Percentiles rank a stretch among this genome's conserved stretches.
phyloP scores from a whole-genome alignment of 73 alveolate species.

The Paramecium tetraurelia region DNA sequence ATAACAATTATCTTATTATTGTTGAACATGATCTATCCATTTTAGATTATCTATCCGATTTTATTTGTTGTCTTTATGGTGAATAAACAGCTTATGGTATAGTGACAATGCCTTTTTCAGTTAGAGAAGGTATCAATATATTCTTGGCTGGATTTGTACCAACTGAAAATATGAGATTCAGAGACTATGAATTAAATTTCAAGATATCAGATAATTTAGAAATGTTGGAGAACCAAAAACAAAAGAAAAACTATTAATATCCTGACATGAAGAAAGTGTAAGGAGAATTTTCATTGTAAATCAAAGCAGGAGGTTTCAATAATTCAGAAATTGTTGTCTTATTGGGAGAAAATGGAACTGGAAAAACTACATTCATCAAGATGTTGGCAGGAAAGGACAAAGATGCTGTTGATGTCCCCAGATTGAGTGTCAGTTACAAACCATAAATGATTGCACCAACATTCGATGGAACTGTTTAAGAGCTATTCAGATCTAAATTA shows the following conservation, averaged over 20 bases:
- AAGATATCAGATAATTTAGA: conserved; percentile 86
- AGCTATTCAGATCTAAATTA: conserved; percentile 76
- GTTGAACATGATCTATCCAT: conserved; percentile 99
- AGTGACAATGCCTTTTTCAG: conserved; percentile 99
- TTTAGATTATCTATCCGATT: conserved; percentile 97
- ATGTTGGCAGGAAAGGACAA: conserved; percentile 96
- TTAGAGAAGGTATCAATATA: conserved; percentile 98
- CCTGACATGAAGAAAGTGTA: conserved; percentile 88
- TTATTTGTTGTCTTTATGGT: conserved; percentile 98
- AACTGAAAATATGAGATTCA: conserved; percentile 98
- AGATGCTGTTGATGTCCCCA: conserved; percentile 82
- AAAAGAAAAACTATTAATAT: conserved; percentile 77
- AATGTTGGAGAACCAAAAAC: background rate
- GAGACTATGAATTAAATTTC: conserved; percentile 94
- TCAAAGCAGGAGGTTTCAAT: conserved; percentile 90
- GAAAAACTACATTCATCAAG: conserved; percentile 96
- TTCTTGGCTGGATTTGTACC: conserved; percentile 99
- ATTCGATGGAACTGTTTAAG: conserved; percentile 93
- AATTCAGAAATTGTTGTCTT: conserved; percentile 95
- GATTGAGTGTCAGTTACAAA: conserved; percentile 88
- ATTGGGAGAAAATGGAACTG: conserved; percentile 99
- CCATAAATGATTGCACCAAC: conserved; percentile 97
- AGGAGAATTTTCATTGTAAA: conserved; percentile 79
- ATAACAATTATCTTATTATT: conserved; percentile 88
- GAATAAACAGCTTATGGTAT: conserved; percentile 98